phyloP scores from a whole-genome alignment of 2,329 filamentous ascomycete genomes.

The Aschersonia sp. region DNA sequence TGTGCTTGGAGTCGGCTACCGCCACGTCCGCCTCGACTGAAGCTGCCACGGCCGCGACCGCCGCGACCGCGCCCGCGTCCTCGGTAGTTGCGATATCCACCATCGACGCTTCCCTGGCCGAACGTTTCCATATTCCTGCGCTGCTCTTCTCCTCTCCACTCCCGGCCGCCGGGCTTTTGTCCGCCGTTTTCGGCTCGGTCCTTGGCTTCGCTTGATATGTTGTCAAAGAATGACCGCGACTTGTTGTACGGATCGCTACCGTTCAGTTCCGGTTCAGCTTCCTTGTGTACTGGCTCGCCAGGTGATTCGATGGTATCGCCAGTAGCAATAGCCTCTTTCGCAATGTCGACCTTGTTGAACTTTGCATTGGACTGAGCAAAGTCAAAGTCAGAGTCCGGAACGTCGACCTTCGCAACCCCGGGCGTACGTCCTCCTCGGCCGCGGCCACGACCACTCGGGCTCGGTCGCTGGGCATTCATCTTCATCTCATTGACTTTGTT shows the following conservation, averaged over 20 bases:
- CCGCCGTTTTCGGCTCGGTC: conserved; percentile 65
- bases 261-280: conserved; percentile 20
- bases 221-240: conserved; percentile 86
- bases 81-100: conserved; percentile 60
- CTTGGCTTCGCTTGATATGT: conserved; percentile 87
- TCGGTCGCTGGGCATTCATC: conserved; percentile 39
- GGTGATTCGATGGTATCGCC: conserved; percentile 46
- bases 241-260: conserved; percentile 62
- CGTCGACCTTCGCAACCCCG: conserved; percentile 56
- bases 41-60: conserved; percentile 26
- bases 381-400: conserved; percentile 84
- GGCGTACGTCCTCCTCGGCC: conserved; percentile 30
- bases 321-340: conserved; percentile 79
- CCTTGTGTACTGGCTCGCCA: conserved; percentile 21
- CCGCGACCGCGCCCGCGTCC: conserved; percentile 66
- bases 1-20: conserved; percentile 19
- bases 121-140: conserved; percentile 97
- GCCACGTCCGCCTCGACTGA: conserved; percentile 24
- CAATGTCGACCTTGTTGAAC: conserved; percentile 39
- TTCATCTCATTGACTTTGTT: conserved; percentile 69
- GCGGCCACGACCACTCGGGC: conserved; percentile 33
- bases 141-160: conserved; percentile 86
- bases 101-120: conserved; percentile 88
- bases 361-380: conserved; percentile 49
- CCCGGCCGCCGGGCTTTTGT: conserved; percentile 59